Evolutionary conservation across 805 yeast genomes (phyloP).

Genomic region (Pichia pseudocactophila): DNA sequence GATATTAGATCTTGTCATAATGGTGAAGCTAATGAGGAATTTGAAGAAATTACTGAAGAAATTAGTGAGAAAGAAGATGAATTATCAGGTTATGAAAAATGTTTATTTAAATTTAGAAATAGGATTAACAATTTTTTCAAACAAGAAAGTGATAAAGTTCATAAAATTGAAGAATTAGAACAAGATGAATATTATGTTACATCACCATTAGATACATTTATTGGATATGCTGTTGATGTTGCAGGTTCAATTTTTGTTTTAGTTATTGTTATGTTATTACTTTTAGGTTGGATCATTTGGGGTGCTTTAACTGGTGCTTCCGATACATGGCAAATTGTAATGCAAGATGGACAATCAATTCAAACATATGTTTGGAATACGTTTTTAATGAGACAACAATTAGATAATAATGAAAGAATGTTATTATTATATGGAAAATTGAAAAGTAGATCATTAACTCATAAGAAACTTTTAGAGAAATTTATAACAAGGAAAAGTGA

Average conservation of each 20-base stretch:
- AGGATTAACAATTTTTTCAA: background rate
- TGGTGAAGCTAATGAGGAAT: background rate
- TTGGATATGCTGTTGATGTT: constrained; percentile 11
- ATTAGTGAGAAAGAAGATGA: background rate
- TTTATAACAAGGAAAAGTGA: background rate
- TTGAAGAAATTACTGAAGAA: background rate
- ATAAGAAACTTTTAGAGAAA: constrained; percentile 13
- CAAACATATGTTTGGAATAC: constrained; percentile 34
- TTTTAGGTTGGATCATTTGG: constrained; percentile 16
- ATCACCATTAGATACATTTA: constrained; percentile 7
- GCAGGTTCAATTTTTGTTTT: constrained; percentile 19
- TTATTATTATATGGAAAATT: constrained; percentile 21
- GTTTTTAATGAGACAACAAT: constrained; percentile 32
- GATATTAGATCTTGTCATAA: background rate
- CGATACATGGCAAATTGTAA: constrained; percentile 32
- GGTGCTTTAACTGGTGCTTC: constrained; percentile 26
- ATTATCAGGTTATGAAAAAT: background rate
- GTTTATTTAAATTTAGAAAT: background rate
- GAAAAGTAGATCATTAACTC: constrained; percentile 24
- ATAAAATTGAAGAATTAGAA: constrained; percentile 6
- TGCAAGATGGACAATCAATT: constrained; percentile 35
- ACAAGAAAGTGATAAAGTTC: background rate
- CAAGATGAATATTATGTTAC: constrained; percentile 8
- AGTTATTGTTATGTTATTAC: constrained; percentile 20
- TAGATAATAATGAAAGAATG: constrained; percentile 23